Evolutionary conservation across 257 asterid genomes (phyloP), one percentile per base, ranked within the genome.

Genomic region (Cinchona pubescens): DNA sequence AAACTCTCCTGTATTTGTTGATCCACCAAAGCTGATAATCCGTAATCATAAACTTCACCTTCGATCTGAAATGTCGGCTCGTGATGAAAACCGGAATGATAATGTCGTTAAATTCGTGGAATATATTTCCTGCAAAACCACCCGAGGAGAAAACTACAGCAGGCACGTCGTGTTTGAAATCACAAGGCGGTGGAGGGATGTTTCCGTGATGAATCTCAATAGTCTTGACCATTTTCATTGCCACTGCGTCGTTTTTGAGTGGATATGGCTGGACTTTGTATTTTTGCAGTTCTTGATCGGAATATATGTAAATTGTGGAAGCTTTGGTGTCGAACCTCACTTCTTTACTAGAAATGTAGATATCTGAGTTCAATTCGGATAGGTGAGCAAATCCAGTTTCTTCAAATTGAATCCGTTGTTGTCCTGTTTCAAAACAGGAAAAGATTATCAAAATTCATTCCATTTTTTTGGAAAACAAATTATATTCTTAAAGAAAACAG

Each of bases 1-100:
- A 16, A 37, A 86, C 62, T 58, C 79, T 84, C 55, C 76, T 62
- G 51, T 78, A 89, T 67, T 84, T 87, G 46, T 16, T 48, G 59
- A 87, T 75, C 12, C 85, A 85, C 67, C 76, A 64, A 4, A 83
- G 76, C 53, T 80, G 74, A 56, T 79, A 87, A 56, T 89, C 96
- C 42, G 86, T 78, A 6, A 86, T 49, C 68, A 87, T 62, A 38
- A 88, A 71, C 11, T 63, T 78, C 10, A 86, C 87, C 0, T 21
- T 34, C 18, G 87, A 76, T 38, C 72, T 72, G 73, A 88, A 80
- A 75, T 85, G 91, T 30, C 68, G 81, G 14, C 84, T 59, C 11
- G 94, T 90, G 76, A 90, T 78, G 87, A 79, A 88, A 18, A 90
- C 73, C 3, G 94, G 94, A 19, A 90, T 87, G 59, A 90, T 80